These are phyloP conservation scores for Rhodamnia rubescens DNA, from an alignment of 345 rosid species.

Conservation along the genomic window DNA sequence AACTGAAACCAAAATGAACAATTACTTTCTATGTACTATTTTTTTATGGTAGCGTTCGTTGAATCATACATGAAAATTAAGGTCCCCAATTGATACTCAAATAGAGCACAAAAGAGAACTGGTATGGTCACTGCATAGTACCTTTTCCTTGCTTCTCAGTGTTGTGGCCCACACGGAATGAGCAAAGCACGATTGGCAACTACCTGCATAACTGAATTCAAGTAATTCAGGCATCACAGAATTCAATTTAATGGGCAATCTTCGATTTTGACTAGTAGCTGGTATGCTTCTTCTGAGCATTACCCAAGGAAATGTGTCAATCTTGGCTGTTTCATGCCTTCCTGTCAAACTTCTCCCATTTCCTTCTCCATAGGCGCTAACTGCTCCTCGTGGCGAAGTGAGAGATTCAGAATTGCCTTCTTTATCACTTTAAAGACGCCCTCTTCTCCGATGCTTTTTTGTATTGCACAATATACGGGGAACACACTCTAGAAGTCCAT, in stretches of 20 bases:
- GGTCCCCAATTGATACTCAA: not conserved
- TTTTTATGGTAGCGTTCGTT: not conserved
- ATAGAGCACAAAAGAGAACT: not conserved
- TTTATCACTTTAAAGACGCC: slow-evolving; percentile 85
- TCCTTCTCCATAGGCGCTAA: slow-evolving; percentile 95
- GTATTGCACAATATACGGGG: slow-evolving; percentile 22
- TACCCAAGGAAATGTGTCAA: slow-evolving; percentile 92
- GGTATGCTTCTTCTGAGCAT: not conserved
- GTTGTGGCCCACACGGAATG: slow-evolving; percentile 92
- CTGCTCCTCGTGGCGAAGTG: slow-evolving; percentile 86
- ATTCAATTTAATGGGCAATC: not conserved
- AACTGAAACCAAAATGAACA: not conserved
- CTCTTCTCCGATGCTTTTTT: slow-evolving; percentile 86
- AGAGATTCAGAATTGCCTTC: slow-evolving; percentile 84
- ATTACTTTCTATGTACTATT: not conserved
- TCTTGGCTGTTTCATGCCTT: slow-evolving; percentile 95
- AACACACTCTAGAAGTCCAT: slow-evolving; percentile 4
- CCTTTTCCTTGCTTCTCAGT: slow-evolving; percentile 79
- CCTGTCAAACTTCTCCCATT: slow-evolving; percentile 95
- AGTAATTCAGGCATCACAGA: not conserved
- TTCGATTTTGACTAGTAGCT: not conserved
- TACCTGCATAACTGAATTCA: slow-evolving; percentile 35
- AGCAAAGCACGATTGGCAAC: slow-evolving; percentile 97
- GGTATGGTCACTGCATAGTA: not conserved
- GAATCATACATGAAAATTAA: not conserved